Base-by-base conservation (phyloP, 257 asterid species). In the Salvia hispanica region DNA sequence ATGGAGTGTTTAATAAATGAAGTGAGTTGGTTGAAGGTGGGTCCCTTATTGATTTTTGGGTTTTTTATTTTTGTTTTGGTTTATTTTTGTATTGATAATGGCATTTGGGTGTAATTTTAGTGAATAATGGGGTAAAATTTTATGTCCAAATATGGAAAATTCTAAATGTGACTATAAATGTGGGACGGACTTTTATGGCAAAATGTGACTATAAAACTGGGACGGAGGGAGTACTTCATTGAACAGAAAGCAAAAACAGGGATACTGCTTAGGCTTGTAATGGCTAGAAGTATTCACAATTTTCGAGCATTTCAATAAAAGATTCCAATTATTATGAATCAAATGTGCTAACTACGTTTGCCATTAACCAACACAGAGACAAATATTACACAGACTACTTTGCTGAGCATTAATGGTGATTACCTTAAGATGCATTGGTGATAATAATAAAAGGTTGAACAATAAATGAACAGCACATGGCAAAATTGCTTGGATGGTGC, bases 321-420 rank as follows among this genome's bases (percentile, higher is more conserved):
- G 39, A 10, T 16, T 15, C 63, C 62, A 74, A 74, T 62, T n/a
- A 21, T 3, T 8, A 64, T 21, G 72, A 72, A 56, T 42, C 58
- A 46, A 58, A 58, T 15, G 18, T 12, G 58, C 45, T 28, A 58
- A 43, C 37, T 45, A 47, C 6, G 62, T 10, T 48, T 43, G 7
- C 28, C 51, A 45, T 67, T 67, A 56, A 42, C 72, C 57, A 57
- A 45, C 69, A 45, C 61, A 13, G 55, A 57, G 59, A 64, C 52
- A 64, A 43, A 15, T 39, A n/a, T 53, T 25, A 50, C 25, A 55
- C 45, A 52, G 37, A 66, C 34, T 8, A 55, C 11, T n/a, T 47
- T 7, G 62, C 46, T 43, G 43, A 37, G 69, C 52, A 70, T 76
- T 76, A 34, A 34, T 34, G 34, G 56, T 61, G 65, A 37, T 33